phyloP scores from a whole-genome alignment of 2,329 filamentous ascomycete species.

The Parasarocladium wereldwijsianum region DNA sequence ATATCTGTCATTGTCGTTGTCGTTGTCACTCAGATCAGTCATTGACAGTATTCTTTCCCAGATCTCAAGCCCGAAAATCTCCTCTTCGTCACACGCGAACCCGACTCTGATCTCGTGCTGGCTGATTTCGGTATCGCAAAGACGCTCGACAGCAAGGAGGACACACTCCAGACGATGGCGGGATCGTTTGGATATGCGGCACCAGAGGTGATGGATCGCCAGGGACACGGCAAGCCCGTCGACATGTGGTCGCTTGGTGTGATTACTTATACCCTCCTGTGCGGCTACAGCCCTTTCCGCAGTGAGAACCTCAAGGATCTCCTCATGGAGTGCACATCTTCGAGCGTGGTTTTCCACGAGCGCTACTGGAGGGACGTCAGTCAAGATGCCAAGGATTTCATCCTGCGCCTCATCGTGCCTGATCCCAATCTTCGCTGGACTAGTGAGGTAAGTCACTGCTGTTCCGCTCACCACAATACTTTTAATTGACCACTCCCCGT shows the following conservation, averaged over 20 bases:
- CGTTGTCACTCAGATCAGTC: not conserved
- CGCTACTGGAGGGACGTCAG: conserved; percentile 98
- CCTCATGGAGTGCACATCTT: conserved; percentile 82
- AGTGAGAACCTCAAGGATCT: conserved; percentile 86
- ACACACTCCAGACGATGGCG: conserved; percentile 94
- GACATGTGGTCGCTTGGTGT: conserved; percentile 99
- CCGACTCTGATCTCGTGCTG: conserved; percentile 73
- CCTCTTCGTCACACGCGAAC: conserved; percentile 69
- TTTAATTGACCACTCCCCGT: conserved; percentile 2
- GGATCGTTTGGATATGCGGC: conserved; percentile 97
- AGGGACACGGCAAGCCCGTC: conserved; percentile 92
- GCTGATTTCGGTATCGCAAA: conserved; percentile 98
- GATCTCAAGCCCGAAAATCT: conserved; percentile 98
- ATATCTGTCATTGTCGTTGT: not conserved
- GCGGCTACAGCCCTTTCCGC: conserved; percentile 95
- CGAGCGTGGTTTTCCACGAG: conserved; percentile 84
- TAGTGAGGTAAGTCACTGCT: conserved; percentile 56
- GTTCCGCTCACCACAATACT: not conserved
- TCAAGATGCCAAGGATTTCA: conserved; percentile 89
- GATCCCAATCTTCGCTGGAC: conserved; percentile 63
- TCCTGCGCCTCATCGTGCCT: conserved; percentile 64
- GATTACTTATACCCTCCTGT: conserved; percentile 95
- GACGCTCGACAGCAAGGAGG: conserved; percentile 81
- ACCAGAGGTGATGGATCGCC: conserved; percentile 95
- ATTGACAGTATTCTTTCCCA: conserved; percentile 18